Evolutionary conservation across 2,329 filamentous ascomycete species (phyloP).

Genomic region (Simplicillium aogashimaense): DNA sequence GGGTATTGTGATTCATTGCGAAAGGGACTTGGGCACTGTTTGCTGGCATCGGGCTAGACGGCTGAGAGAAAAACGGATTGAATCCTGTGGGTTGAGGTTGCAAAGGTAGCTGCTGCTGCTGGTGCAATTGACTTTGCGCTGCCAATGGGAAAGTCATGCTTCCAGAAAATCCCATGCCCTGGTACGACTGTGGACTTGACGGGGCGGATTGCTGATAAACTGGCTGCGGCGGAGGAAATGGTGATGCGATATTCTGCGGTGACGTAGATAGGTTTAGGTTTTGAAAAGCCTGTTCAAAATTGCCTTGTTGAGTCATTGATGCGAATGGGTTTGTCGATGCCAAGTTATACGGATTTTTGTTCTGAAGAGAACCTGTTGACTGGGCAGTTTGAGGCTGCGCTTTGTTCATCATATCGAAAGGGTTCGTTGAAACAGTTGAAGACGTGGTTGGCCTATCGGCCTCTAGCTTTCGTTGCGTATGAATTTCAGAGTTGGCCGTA

Average conservation of each 20-base stretch:
- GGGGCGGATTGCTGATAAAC: conserved; percentile 34
- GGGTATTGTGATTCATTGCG: conserved; percentile 13
- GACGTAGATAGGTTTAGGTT: conserved; percentile 55
- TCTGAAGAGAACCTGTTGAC: conserved; percentile 52
- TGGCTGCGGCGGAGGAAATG: conserved; percentile 26
- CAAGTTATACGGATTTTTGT: conserved; percentile 42
- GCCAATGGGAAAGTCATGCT: conserved; percentile 29
- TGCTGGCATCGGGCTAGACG: conserved; percentile 12
- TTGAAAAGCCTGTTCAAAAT: conserved; percentile 62
- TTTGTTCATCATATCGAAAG: conserved; percentile 51
- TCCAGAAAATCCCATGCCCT: conserved; percentile 27
- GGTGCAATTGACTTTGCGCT: conserved; percentile 7
- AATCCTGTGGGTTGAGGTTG: conserved; percentile 32
- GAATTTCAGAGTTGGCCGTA: conserved; percentile 21
- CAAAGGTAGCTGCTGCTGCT: conserved; percentile 19
- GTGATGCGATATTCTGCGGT: conserved; percentile 62
- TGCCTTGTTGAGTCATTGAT: conserved; percentile 27
- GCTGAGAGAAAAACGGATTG: conserved; percentile 41
- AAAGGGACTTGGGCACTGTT: conserved; percentile 13
- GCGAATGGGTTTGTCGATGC: conserved; percentile 65
- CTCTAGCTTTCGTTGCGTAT: conserved; percentile 16
- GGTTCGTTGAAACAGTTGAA: conserved; percentile 48
- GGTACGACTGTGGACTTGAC: conserved; percentile 28
- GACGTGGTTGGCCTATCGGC: conserved; percentile 27
- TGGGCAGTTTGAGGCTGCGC: conserved; percentile 53